Conservation (phyloP, 768 basidiomycete species). For the Serendipita sp. region DNA sequence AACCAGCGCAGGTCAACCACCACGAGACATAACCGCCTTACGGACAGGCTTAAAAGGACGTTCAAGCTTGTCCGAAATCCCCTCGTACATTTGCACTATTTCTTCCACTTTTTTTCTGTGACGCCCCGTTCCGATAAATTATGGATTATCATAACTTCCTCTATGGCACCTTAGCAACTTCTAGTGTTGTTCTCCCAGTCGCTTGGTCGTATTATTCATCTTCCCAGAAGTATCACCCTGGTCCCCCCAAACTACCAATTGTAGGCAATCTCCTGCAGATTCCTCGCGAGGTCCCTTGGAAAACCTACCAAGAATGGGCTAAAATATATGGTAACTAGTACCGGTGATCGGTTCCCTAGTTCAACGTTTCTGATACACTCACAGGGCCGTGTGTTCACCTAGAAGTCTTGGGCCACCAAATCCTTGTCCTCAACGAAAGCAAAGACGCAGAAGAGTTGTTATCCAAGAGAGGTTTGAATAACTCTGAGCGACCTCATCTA, state of each 20-base stretch:
- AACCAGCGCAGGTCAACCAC: no score
- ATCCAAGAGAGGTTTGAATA: slow-evolving; percentile 27
- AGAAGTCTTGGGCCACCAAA: slow-evolving; percentile 15
- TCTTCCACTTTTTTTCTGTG: no score
- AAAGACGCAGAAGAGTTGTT: slow-evolving; percentile 26
- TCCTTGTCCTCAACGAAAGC: slow-evolving; percentile 25
- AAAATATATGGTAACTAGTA: slow-evolving; percentile 21
- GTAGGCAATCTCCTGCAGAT: slow-evolving; percentile 39
- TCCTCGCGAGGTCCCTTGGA: slow-evolving; percentile 23
- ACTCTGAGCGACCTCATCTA: slow-evolving; percentile 23
- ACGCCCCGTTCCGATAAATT: no score
- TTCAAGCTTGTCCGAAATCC: no score
- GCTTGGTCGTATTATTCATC: not conserved
- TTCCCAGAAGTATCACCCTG: slow-evolving; percentile 21
- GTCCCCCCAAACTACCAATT: slow-evolving; percentile 36
- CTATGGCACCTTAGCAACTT: no score
- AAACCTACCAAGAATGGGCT: slow-evolving; percentile 28
- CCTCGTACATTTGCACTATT: no score
- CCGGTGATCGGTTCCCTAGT: not conserved
- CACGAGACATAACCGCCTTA: no score
- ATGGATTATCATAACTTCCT: no score
- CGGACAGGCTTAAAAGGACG: no score
- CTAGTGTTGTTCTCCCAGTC: not conserved
- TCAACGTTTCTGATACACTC: not conserved
- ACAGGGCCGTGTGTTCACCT: slow-evolving; percentile 7